A percentile compares a stretch with the other conserved stretches of the same genome.
These are phyloP conservation scores for Cercospora sp. DNA, from an alignment of 2,329 filamentous ascomycete species.

Conservation along the genomic window DNA sequence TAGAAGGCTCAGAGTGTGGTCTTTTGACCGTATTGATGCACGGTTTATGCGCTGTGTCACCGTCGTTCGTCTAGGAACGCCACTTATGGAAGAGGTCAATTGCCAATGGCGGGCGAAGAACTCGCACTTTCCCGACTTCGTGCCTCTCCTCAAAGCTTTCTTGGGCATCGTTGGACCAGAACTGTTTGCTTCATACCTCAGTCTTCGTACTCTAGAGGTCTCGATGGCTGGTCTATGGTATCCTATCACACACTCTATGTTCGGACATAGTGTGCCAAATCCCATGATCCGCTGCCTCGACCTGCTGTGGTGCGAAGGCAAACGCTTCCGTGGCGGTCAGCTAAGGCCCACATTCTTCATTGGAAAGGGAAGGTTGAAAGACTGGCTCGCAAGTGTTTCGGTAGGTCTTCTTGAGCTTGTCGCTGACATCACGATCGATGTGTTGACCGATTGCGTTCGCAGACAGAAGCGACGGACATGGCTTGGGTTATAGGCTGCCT, in stretches of 20 bases:
- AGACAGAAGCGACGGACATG: slow-evolving; percentile 3
- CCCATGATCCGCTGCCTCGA: not conserved
- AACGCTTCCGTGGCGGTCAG: not conserved
- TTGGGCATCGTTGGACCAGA: not conserved
- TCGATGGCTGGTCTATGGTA: not conserved
- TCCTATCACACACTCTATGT: not conserved
- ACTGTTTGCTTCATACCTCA: not conserved
- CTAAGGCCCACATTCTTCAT: not conserved
- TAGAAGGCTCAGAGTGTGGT: not conserved
- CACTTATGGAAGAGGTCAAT: not conserved
- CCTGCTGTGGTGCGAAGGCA: not conserved
- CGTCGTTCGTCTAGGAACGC: not conserved
- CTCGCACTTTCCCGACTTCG: not conserved
- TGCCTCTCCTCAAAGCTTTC: not conserved
- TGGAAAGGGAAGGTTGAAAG: not conserved
- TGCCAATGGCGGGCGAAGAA: not conserved
- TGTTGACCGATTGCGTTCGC: not conserved
- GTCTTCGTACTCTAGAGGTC: not conserved
- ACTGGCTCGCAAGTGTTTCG: not conserved
- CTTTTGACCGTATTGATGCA: not conserved
- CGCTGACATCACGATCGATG: not conserved
- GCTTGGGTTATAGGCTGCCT: slow-evolving; percentile 2
- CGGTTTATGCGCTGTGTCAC: not conserved
- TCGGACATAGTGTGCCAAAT: not conserved
- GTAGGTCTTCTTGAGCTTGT: not conserved